Percentiles rank a stretch among this genome's conserved stretches.
Conservation (phyloP, 768 basidiomycete genomes). For the Panaeolus papilionaceus region DNA sequence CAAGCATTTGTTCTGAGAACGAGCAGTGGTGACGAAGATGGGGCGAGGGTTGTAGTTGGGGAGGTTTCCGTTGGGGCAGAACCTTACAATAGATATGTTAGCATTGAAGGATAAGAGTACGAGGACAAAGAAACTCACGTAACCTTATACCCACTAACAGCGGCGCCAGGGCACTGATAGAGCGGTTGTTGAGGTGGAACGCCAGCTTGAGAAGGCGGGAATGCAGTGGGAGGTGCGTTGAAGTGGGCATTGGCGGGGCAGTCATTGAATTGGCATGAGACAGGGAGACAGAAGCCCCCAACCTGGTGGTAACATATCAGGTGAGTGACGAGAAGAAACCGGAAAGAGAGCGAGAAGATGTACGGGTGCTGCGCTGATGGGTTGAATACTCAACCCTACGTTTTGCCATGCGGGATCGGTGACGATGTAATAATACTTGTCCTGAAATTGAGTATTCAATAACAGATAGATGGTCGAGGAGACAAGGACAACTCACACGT, state of each 20-base stretch:
- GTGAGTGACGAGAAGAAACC: too few relatives aligned
- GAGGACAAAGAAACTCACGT: conserved; percentile 26
- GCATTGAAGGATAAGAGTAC: not conserved
- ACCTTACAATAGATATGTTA: conserved; percentile 20
- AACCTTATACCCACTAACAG: conserved; percentile 31
- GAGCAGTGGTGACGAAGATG: conserved; percentile 29
- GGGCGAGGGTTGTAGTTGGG: conserved; percentile 25
- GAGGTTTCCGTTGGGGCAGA: conserved; percentile 33
- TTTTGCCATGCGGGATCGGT: conserved; percentile 33
- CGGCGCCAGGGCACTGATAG: conserved; percentile 28
- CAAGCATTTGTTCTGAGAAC: conserved; percentile 30
- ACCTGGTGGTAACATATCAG: not conserved
- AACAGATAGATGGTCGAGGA: too few relatives aligned
- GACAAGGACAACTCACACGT: too few relatives aligned
- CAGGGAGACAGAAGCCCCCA: conserved; percentile 31
- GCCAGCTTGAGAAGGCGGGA: conserved; percentile 26
- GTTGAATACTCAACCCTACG: conserved; percentile 28
- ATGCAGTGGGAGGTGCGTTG: conserved; percentile 30
- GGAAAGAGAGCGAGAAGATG: too few relatives aligned
- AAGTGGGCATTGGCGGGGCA: conserved; percentile 29
- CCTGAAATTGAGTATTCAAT: too few relatives aligned
- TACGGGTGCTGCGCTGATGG: conserved; percentile 29
- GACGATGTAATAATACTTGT: conserved; percentile 34
- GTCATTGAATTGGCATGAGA: conserved; percentile 26
- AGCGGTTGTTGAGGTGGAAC: conserved; percentile 30